These are phyloP conservation scores for Lipomyces kockii DNA, from an alignment of 805 yeast genomes.

Conservation along the genomic window DNA sequence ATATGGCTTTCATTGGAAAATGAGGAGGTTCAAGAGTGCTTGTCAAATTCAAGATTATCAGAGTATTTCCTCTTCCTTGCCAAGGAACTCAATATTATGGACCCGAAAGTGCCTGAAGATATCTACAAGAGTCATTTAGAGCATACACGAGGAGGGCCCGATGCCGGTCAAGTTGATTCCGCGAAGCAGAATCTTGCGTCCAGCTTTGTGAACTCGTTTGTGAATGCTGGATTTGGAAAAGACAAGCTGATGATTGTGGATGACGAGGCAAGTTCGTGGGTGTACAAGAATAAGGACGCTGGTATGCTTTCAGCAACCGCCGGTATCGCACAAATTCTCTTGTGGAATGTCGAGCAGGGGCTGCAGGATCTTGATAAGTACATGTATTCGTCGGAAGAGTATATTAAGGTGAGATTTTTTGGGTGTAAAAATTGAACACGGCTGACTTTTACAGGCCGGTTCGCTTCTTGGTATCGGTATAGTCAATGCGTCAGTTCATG, in stretches of 20 bases:
- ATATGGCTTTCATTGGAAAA: constrained; percentile 65
- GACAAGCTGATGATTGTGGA: constrained; percentile 75
- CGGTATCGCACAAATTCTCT: constrained; percentile 82
- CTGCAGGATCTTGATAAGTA: constrained; percentile 87
- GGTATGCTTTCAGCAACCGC: constrained; percentile 95
- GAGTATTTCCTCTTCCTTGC: constrained; percentile 80
- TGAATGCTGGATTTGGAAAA: constrained; percentile 87
- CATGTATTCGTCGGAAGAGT: constrained; percentile 80
- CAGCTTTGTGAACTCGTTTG: constrained; percentile 88
- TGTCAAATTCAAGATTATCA: constrained; percentile 76
- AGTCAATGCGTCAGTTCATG: constrained; percentile 89
- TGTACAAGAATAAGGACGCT: constrained; percentile 85
- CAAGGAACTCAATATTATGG: constrained; percentile 83
- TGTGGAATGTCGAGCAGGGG: constrained; percentile 91
- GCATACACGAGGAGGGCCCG: constrained; percentile 60
- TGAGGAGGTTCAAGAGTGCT: constrained; percentile 76
- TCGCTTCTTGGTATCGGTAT: constrained; percentile 95
- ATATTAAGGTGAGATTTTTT: constrained; percentile 56
- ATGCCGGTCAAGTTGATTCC: constrained; percentile 66
- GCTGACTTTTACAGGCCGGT: constrained; percentile 63
- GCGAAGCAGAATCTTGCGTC: constrained; percentile 95
- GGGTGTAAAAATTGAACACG: background rate
- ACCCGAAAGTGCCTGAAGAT: constrained; percentile 94
- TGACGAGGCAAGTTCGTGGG: constrained; percentile 78
- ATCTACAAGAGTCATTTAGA: constrained; percentile 90